Percentiles rank a stretch among this genome's conserved stretches.
Evolutionary conservation across 2,329 filamentous ascomycete genomes (phyloP).

Genomic region (Elsinoe necatrix): DNA sequence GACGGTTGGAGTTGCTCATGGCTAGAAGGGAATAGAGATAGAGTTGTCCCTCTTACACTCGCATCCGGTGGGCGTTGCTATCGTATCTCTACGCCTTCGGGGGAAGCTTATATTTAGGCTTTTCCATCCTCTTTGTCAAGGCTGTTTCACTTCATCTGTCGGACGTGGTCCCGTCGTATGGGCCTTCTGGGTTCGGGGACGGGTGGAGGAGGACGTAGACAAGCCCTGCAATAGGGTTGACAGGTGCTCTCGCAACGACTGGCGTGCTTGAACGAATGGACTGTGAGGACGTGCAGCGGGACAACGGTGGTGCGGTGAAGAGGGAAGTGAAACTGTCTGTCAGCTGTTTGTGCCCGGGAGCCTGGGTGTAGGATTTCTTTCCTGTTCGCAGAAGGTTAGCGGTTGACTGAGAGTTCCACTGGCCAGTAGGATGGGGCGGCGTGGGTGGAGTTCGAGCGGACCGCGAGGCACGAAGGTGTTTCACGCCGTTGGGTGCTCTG

Average conservation of each 20-base stretch:
- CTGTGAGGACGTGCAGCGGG: background rate
- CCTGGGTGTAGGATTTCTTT: background rate
- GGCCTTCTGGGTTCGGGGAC: background rate
- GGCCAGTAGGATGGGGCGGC: background rate
- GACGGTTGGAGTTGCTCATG: background rate
- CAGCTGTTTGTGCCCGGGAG: background rate
- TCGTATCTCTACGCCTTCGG: background rate
- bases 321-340: constrained; percentile 3
- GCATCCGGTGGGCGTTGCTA: background rate
- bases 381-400: too few relatives aligned
- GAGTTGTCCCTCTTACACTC: background rate
- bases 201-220: background rate
- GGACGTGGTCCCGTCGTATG: background rate
- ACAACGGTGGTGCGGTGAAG: background rate
- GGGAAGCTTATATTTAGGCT: background rate
- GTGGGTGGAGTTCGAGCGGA: background rate
- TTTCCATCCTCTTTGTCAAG: background rate
- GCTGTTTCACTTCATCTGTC: background rate
- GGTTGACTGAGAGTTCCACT: background rate
- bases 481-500: constrained; percentile 15
- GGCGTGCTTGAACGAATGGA: constrained; percentile 6
- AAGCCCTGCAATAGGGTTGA: constrained; percentile 5
- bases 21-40: background rate
- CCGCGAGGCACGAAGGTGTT: background rate
- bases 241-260: constrained; percentile 9